Evolutionary conservation across 371 early-diverging fungal species (phyloP).

Genomic region (Actinomucor elegans): DNA sequence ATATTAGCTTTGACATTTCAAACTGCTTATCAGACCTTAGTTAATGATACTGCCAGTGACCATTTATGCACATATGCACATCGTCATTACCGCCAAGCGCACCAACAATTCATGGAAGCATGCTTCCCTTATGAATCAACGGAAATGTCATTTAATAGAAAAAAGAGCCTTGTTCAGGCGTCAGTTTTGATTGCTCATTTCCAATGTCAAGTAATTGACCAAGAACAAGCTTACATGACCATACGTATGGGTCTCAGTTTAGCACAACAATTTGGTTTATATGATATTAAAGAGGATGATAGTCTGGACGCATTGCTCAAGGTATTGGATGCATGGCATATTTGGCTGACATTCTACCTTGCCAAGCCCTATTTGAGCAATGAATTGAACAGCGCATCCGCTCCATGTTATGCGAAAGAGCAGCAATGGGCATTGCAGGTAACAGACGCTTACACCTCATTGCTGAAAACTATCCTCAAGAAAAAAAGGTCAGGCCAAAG

Average conservation of each 20-base stretch:
- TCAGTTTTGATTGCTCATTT: slow-evolving; percentile 40
- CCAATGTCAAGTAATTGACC: slow-evolving; percentile 29
- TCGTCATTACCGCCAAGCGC: slow-evolving; percentile 32
- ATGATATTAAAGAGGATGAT: background rate
- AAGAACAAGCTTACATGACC: slow-evolving; percentile 33
- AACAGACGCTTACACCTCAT: slow-evolving; percentile 8
- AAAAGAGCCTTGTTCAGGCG: slow-evolving; percentile 22
- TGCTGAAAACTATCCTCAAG: slow-evolving; percentile 11
- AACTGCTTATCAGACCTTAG: slow-evolving; percentile 30
- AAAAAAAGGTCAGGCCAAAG: background rate
- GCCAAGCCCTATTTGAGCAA: slow-evolving; percentile 5
- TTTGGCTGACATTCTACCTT: slow-evolving; percentile 23
- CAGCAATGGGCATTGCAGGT: slow-evolving; percentile 18
- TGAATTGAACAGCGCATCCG: background rate
- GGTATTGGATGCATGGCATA: slow-evolving; percentile 18
- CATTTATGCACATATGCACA: slow-evolving; percentile 2
- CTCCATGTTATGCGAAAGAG: background rate
- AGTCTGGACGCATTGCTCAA: background rate
- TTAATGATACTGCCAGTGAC: slow-evolving; percentile 1
- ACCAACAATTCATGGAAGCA: slow-evolving; percentile 21
- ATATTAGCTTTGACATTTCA: slow-evolving; percentile 33
- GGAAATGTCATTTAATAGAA: slow-evolving; percentile 2
- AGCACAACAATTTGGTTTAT: background rate
- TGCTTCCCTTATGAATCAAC: slow-evolving; percentile 18
- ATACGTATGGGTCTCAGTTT: slow-evolving; percentile 14